phyloP scores from a whole-genome alignment of 805 yeast species.

The Brettanomyces sp. region DNA sequence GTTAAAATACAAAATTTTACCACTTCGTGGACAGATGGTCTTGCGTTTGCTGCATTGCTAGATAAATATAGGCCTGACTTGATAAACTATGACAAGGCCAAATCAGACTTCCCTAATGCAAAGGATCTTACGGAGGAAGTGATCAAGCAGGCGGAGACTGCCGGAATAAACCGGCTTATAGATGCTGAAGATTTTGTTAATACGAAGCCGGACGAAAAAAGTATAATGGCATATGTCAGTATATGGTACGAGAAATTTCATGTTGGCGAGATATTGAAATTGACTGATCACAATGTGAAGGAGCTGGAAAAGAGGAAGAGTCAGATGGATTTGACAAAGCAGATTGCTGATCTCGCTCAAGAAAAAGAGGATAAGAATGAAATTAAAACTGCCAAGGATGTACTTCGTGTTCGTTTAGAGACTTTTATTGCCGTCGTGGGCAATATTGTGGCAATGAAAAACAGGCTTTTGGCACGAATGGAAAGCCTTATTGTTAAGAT shows the following conservation, averaged over 20 bases:
- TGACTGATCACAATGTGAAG: not conserved
- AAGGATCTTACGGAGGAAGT: conserved; percentile 27
- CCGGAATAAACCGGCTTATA: conserved; percentile 43
- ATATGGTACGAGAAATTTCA: conserved; percentile 45
- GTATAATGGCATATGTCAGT: conserved; percentile 47
- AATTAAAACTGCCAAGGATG: not conserved
- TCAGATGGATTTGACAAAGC: not conserved
- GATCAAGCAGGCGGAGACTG: conserved; percentile 32
- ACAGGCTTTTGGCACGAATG: conserved; percentile 8
- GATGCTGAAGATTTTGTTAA: conserved; percentile 46
- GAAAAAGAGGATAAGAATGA: not conserved
- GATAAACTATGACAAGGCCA: conserved; percentile 21
- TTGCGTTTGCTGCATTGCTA: conserved; percentile 39
- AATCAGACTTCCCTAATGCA: conserved; percentile 5
- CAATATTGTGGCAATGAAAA: conserved; percentile 13
- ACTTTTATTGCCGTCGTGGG: conserved; percentile 16
- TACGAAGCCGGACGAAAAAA: conserved; percentile 48
- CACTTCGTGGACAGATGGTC: conserved; percentile 44
- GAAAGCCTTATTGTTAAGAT: conserved; percentile 9
- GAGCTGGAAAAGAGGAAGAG: not conserved
- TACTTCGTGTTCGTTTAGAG: conserved; percentile 15
- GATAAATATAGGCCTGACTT: conserved; percentile 32
- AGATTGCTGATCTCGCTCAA: not conserved
- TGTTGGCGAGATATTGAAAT: not conserved
- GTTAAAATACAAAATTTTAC: conserved; percentile 40